A percentile compares a stretch with the other conserved stretches of the same genome.
phyloP scores from a whole-genome alignment of 345 rosid genomes.

The Eucalyptus marginata region DNA sequence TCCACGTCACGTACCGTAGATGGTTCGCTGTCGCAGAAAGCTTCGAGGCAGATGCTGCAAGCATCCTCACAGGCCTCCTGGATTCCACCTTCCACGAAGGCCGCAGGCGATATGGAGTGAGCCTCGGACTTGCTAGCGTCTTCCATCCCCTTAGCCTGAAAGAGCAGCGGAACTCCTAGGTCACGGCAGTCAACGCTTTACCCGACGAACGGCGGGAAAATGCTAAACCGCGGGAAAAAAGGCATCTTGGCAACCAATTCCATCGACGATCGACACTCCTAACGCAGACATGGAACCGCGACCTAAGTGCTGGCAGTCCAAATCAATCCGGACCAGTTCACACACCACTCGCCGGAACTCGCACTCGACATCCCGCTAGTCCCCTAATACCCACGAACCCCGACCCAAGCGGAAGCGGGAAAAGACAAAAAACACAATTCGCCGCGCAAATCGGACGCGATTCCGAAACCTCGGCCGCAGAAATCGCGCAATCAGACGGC shows the following conservation, averaged over 20 bases:
- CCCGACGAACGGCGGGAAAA: not conserved
- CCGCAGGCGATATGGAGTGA: slow-evolving; percentile 79
- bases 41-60: slow-evolving; percentile 96
- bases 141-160: not conserved
- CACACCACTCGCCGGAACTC: not conserved
- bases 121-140: slow-evolving; percentile 30
- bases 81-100: slow-evolving; percentile 95
- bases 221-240: not conserved
- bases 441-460: not conserved
- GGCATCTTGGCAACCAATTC: not conserved
- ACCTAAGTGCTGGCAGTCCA: not conserved
- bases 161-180: not conserved
- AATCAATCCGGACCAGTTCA: not conserved
- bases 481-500: not conserved
- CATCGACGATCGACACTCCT: not conserved
- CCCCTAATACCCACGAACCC: not conserved
- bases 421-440: not conserved
- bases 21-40: slow-evolving; percentile 71
- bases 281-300: not conserved
- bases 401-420: not conserved
- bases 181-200: not conserved
- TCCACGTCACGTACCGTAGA: slow-evolving; percentile 41
- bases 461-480: not conserved
- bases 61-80: slow-evolving; percentile 97
- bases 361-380: not conserved